Evolutionary conservation across 495 filamentous ascomycete species (phyloP), one percentile per base, ranked within the genome.

Genomic region (Penicillium mononematosum): DNA sequence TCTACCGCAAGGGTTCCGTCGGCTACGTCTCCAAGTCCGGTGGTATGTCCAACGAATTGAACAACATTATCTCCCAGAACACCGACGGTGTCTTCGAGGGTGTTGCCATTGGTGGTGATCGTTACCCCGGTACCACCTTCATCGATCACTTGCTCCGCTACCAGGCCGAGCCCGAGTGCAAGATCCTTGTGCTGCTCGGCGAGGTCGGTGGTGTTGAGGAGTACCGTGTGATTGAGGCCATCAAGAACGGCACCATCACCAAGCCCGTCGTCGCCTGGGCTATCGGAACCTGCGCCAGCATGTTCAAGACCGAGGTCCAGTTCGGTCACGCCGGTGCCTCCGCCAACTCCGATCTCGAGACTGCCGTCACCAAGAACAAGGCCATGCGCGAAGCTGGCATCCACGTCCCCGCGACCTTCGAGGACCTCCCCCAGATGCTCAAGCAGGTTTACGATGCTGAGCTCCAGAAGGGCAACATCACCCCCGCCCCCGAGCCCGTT

Each of bases 301-400:
- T 98, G 94, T 95, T 98, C 82, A 97, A 96, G 88, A 98, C 94
- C 16, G 94, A 98, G 83, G 94, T 98, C 32, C 94, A 98, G 76
- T 98, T 98, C 79, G 94, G 94, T 67, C 94, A 98, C 81, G 94
- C 94, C 65, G 94, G 94, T 76, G 91, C 94, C 10, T 96, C 96
- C 60, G 94, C 94, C 82, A 98, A 98, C 83, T 98, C 95, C 45
- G 87, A 97, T 75, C 90, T 98, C 62, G 94, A 98, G 84, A 98
- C 95, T 44, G 94, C 94, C 47, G 88, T 88, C 48, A 79, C 83
- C 72, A 98, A 98, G 90, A 98, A 98, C 85, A 85, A 91, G 83
- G 81, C 82, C 57, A 98, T 98, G 94, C 83, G 80, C 54, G 94
- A 97, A 50, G 95, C 92, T 57, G 94, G 94, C 59, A 89, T 98